These are phyloP conservation scores for Mycosphaerella arachidis DNA, from an alignment of 2,329 filamentous ascomycete species.

Conservation along the genomic window DNA sequence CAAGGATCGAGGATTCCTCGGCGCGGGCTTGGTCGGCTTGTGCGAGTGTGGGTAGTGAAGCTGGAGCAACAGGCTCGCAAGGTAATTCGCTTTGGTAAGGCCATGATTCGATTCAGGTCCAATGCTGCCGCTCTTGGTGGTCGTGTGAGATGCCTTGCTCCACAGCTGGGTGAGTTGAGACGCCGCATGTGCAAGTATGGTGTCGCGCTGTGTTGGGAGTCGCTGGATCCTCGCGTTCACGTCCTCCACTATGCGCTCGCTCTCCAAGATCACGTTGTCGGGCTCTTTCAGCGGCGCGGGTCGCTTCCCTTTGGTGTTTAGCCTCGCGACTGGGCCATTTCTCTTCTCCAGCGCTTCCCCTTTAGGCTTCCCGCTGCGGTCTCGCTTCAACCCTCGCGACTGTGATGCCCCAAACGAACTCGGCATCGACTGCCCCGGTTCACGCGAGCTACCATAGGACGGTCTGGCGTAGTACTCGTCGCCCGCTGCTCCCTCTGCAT, in stretches of 20 bases:
- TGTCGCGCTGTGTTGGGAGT: constrained; percentile 19
- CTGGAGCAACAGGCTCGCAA: constrained; percentile 73
- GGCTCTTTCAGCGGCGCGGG: constrained; percentile 63
- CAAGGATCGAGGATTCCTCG: constrained; percentile 9
- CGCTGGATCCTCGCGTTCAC: constrained; percentile 34
- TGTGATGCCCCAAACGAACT: constrained; percentile 21
- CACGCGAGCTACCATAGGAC: constrained; percentile 1
- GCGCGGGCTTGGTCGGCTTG: constrained; percentile 18
- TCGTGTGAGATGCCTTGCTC: constrained; percentile 20
- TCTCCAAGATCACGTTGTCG: constrained; percentile 66
- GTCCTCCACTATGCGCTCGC: constrained; percentile 61
- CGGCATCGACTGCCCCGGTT: constrained; percentile 12
- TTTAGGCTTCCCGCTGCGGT: constrained; percentile 36
- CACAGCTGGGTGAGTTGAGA: constrained; percentile 28
- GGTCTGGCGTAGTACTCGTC: constrained; percentile 32
- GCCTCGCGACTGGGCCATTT: constrained; percentile 59
- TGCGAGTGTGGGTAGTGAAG: constrained; percentile 64
- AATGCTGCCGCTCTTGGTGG: constrained; percentile 30
- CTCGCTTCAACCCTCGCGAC: constrained; percentile 36
- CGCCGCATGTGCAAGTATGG: constrained; percentile 21
- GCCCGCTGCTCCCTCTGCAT: constrained; percentile 33
- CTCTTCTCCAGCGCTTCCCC: constrained; percentile 58
- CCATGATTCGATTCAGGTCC: constrained; percentile 50
- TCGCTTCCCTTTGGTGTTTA: constrained; percentile 51
- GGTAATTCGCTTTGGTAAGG: constrained; percentile 69